Conservation (phyloP, 371 early-diverging fungal genomes). For the Mucor ambiguus region DNA sequence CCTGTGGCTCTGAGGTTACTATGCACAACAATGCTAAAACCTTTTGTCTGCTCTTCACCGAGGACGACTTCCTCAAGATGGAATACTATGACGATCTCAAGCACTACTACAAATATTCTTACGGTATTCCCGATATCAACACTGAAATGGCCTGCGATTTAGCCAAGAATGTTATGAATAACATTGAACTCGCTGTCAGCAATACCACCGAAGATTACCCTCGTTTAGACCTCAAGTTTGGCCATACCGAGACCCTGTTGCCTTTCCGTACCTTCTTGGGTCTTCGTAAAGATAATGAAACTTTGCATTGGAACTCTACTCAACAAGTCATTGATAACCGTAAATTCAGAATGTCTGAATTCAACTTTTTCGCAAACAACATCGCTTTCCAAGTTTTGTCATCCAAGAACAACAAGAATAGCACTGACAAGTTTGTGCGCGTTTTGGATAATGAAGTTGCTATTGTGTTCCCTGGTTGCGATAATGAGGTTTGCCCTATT, state of each 20-base stretch:
- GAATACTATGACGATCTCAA: conserved; percentile 42
- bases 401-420: background rate
- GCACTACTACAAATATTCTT: conserved; percentile 40
- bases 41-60: conserved; percentile 37
- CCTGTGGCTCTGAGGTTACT: conserved; percentile 38
- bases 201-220: background rate
- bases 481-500: background rate
- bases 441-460: conserved; percentile 18
- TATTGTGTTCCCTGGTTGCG: conserved; percentile 7
- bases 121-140: conserved; percentile 38
- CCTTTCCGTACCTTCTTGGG: conserved; percentile 39
- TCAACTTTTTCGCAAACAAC: conserved; percentile 19
- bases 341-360: conserved; percentile 10
- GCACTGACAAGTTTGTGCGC: conserved; percentile 9
- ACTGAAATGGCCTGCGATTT: conserved; percentile 35
- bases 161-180: conserved; percentile 24
- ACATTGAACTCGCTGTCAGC: conserved; percentile 15
- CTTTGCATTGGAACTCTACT: conserved; percentile 2
- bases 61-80: conserved; percentile 29
- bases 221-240: conserved; percentile 33
- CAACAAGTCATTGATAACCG: conserved; percentile 10
- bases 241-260: conserved; percentile 44
- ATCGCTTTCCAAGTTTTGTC: conserved; percentile 15
- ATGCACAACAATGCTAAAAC: conserved; percentile 20
- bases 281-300: conserved; percentile 21